Conservation (phyloP, 352 stramenopile genomes). For the Discostella stelligera region DNA sequence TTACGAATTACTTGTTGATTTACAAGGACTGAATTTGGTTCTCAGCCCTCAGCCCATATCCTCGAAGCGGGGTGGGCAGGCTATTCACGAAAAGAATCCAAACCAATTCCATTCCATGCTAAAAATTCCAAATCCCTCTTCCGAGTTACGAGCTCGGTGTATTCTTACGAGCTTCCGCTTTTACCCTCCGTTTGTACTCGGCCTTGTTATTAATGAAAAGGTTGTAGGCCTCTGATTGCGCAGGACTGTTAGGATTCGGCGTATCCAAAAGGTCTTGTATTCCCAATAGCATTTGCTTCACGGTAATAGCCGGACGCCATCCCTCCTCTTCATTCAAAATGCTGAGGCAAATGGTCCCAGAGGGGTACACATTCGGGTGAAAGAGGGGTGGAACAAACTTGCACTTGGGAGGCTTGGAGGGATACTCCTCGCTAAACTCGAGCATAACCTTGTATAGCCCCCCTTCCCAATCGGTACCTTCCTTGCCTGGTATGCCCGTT, state of each 20-base stretch:
- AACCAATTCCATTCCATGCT: too few relatives aligned
- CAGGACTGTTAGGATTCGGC: constrained; percentile 89
- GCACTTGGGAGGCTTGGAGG: constrained; percentile 94
- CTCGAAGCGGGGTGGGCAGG: too few relatives aligned
- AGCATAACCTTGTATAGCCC: constrained; percentile 96
- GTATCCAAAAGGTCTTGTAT: constrained; percentile 93
- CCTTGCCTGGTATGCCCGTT: constrained; percentile 94
- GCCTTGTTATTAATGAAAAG: constrained; percentile 83
- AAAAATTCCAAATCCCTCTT: not conserved
- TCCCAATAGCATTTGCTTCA: constrained; percentile 95
- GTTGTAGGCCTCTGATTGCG: constrained; percentile 88
- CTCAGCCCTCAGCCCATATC: too few relatives aligned
- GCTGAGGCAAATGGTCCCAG: constrained; percentile 95
- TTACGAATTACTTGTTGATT: not conserved
- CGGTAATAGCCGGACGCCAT: constrained; percentile 92
- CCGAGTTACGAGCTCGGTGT: constrained; percentile 39
- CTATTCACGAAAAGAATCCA: too few relatives aligned
- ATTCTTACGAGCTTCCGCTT: constrained; percentile 81
- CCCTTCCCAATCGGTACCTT: constrained; percentile 94
- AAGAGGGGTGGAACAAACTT: constrained; percentile 97
- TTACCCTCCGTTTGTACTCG: constrained; percentile 82
- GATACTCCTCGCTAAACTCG: constrained; percentile 97
- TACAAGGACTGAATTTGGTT: too few relatives aligned
- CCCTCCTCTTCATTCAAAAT: constrained; percentile 99
- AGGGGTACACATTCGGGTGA: constrained; percentile 95